Evolutionary conservation across 495 filamentous ascomycete species (phyloP), one percentile per base, ranked within the genome.

Genomic region (Cercophora samala): DNA sequence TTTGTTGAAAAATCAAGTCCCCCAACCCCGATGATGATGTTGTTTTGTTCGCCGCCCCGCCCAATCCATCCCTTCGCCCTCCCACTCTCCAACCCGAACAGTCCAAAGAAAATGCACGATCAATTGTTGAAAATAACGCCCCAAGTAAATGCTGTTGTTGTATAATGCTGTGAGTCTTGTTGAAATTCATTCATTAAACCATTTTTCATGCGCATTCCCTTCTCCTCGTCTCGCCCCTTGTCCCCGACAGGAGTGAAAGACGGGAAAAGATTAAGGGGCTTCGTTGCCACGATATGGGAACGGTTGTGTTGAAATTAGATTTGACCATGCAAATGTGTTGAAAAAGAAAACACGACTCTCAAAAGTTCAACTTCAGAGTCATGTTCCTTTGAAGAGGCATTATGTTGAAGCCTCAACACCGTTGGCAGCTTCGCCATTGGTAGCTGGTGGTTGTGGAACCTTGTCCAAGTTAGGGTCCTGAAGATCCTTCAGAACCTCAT

Each of bases 401-500:
- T 74, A 74, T 66, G 73, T 67, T 62, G 69, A 72, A 66, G 70
- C 70, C 67, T 74, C 70, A 46, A 64, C 64, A 54, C 64, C 72
- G 52, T 72, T 69, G 32, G 68, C 66, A 9, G 25, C 37, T 32
- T 54, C 55, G 15, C 51, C 58, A 46, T 25, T 68, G 22, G 53
- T 21, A 9, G 65, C 29, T 46, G 62, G 64, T 23, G 64, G 46
- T 26, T 66, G 62, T 8, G 66, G 74, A 11, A 72, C 68, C 61
- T 68, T 80, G 62, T 93, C 84, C 51, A 93, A 77, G 67, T 90
- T 84, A 63, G 86, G 79, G 58, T 93, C 85, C 58, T 83, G 76
- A 5, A 99, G 79, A 37, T 87, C 92, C n/a, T 91, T 85, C 77
- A 99, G 95, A 9, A 98, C 79, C 11, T 89, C 83, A 72, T 96